Evolutionary conservation across 345 rosid genomes (phyloP), one percentile per base, ranked within the genome.

Genomic region (Citrus hindsii): DNA sequence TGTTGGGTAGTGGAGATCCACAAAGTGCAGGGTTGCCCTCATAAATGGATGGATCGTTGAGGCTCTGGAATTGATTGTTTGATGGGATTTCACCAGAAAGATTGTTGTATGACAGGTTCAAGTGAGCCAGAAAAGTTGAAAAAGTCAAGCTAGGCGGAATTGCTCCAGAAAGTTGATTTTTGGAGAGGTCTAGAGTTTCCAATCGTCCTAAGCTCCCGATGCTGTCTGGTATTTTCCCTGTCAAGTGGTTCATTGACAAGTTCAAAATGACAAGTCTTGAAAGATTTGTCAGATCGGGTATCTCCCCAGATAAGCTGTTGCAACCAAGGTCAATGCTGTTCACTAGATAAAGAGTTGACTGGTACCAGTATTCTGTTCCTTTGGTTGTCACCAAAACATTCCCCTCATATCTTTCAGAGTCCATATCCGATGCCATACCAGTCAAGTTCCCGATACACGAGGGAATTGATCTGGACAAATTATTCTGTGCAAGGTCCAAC

Each of bases 91-190:
- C 9, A 6, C 81, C 85, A 5, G 81, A 79, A 16, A 83, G 33
- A 53, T 83, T 79, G 40, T 80, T 80, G 65, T 80, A 56, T 35
- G 85, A 72, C 9, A 79, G 40, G 71, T 83, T 77, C 73, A 81
- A 63, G 58, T 77, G 74, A 56, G 55, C 61, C 22, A 81, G 40
- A 18, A 38, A 58, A 37, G 78, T 77, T 2, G 69, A 24, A 6
- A 42, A 46, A 32, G 72, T 9, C 71, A 82, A 68, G 51, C 53
- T 55, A 51, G 65, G 13, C 2, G 84, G 81, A 28, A 82, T 77
- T 6, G 32, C 4, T 3, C 84, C 82, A 24, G 76, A 74, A 38
- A 82, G 62, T 60, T 78, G 9, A 32, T 78, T 82, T 5, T 22
- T 68, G 1, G 82, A 82, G 14, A 82, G 70, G 33, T 78, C 84